Evolutionary conservation across 2,329 filamentous ascomycete species (phyloP), one percentile per base, ranked within the genome.

Genomic region (Cordyceps pruinosa): DNA sequence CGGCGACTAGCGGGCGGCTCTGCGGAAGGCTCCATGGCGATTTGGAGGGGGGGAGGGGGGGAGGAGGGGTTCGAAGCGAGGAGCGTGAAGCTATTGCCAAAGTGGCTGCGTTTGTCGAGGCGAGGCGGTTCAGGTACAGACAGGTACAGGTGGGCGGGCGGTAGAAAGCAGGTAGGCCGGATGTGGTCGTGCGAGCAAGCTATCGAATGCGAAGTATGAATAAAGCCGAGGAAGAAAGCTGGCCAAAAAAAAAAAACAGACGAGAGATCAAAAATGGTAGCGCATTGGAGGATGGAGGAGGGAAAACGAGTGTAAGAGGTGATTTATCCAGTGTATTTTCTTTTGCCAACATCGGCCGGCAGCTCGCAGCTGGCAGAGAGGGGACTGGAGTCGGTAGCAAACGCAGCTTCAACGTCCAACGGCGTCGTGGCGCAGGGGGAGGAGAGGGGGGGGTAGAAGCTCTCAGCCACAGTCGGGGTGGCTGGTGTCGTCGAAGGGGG

Each of bases 1-100:
- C 72, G 72, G 63, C 70, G 67, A 57, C 69, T 66, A 56, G 70
- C 66, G 51, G 67, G 65, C 65, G 70, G 15, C 21, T 47, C 42
- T 5, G 50, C 52, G 41, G 28, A 49, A 46, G 30, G 42, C n/a
- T 56, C 52, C 52, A 56, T 56, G 52, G 23, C 7, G 30, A 52
- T n/a, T n/a, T n/a, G n/a, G n/a, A n/a, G n/a, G 35, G 15, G 37
- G 25, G 17, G 28, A 9, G 32, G 17, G 10, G 15, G 30, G 23
- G 13, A 62, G 66, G 70, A 63, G 67, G 64, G 56, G 62, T n/a
- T 34, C n/a, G n/a, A 30, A 41, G 52, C 42, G 34, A 56, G 32
- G 48, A 26, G n/a, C 12, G 34, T 37, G 41, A 45, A 46, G 42
- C 42, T 19, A 54, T 45, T 46, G 51, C 41, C 41, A 46, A 28